phyloP scores from a whole-genome alignment of 2,329 filamentous ascomycete species.

The Monilinia fructicola region DNA sequence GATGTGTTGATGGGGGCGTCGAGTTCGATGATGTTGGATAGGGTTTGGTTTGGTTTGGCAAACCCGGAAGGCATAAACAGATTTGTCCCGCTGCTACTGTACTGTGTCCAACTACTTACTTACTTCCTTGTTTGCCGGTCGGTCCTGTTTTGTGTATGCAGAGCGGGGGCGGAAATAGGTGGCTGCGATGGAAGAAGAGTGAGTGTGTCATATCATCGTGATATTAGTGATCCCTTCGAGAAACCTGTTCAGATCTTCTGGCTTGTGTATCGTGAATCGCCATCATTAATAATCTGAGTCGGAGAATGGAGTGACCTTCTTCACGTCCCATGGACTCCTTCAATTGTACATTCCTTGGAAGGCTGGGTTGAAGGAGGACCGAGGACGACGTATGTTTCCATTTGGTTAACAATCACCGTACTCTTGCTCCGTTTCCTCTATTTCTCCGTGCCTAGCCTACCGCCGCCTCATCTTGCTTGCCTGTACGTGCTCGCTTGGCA shows the following conservation, averaged over 20 bases:
- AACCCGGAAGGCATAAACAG: constrained; percentile 24
- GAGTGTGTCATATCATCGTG: constrained; percentile 19
- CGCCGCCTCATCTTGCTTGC: constrained; percentile 20
- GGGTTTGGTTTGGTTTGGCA: constrained; percentile 25
- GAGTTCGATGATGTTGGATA: constrained; percentile 14
- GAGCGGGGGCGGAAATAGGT: constrained; percentile 25
- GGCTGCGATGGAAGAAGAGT: constrained; percentile 15
- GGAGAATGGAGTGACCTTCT: constrained; percentile 13
- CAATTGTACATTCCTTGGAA: constrained; percentile 7
- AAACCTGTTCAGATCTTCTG: background rate
- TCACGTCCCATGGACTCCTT: constrained; percentile 16
- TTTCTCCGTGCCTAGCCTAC: constrained; percentile 12
- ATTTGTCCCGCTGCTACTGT: constrained; percentile 25
- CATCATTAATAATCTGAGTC: constrained; percentile 19
- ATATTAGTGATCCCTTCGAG: constrained; percentile 8
- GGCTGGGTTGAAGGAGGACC: constrained; percentile 18
- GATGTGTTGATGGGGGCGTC: constrained; percentile 22
- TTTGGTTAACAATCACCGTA: constrained; percentile 12
- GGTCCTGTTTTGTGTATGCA: constrained; percentile 30
- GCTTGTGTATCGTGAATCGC: constrained; percentile 8
- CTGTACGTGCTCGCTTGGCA: constrained; percentile 13
- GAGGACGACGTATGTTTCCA: constrained; percentile 19
- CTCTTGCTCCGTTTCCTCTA: constrained; percentile 9
- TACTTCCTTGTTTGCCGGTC: constrained; percentile 14
- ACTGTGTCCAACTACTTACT: constrained; percentile 22